A percentile compares a stretch with the other conserved stretches of the same genome.
Evolutionary conservation across 2,329 filamentous ascomycete genomes (phyloP).

Genomic region (Davidsoniella neocaledoniae): DNA sequence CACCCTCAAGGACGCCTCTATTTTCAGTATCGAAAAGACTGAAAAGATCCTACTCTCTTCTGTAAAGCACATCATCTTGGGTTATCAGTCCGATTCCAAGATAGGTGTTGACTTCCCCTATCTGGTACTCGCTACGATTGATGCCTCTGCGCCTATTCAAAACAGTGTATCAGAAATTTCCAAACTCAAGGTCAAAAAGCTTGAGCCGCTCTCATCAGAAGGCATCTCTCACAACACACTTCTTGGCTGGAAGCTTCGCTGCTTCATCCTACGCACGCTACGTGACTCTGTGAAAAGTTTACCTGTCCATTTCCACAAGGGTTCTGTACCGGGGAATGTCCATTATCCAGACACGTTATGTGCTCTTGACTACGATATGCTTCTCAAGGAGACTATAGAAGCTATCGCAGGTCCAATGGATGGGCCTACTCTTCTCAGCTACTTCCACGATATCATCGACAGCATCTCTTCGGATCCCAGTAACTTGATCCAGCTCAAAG

Average conservation of each 20-base stretch:
- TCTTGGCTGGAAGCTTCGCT: constrained; percentile 29
- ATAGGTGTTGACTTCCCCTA: constrained; percentile 7
- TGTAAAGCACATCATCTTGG: constrained; percentile 8
- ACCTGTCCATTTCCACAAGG: neutral
- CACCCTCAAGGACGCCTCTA: constrained; percentile 14
- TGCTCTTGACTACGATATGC: constrained; percentile 15
- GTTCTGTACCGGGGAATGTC: too few species aligned
- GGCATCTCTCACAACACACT: constrained; percentile 22
- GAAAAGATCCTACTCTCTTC: constrained; percentile 10
- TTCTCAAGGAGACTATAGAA: constrained; percentile 20
- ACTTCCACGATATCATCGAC: constrained; percentile 23
- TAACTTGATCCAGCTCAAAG: constrained; percentile 23
- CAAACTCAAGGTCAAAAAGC: constrained; percentile 17
- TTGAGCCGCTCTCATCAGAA: constrained; percentile 21
- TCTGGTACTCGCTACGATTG: constrained; percentile 12
- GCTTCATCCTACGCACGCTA: constrained; percentile 22
- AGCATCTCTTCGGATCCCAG: constrained; percentile 20
- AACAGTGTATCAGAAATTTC: constrained; percentile 6
- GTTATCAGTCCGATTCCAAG: constrained; percentile 9
- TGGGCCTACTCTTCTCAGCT: constrained; percentile 20
- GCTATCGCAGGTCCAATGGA: constrained; percentile 21
- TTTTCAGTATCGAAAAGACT: constrained; percentile 15
- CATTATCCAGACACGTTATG: constrained; percentile 2
- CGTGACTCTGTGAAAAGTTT: constrained; percentile 6
- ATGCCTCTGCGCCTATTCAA: constrained; percentile 8